Percentiles rank a stretch among this genome's conserved stretches.
These are phyloP conservation scores for Hypomyces rosellus DNA, from an alignment of 2,329 filamentous ascomycete species.

Conservation along the genomic window DNA sequence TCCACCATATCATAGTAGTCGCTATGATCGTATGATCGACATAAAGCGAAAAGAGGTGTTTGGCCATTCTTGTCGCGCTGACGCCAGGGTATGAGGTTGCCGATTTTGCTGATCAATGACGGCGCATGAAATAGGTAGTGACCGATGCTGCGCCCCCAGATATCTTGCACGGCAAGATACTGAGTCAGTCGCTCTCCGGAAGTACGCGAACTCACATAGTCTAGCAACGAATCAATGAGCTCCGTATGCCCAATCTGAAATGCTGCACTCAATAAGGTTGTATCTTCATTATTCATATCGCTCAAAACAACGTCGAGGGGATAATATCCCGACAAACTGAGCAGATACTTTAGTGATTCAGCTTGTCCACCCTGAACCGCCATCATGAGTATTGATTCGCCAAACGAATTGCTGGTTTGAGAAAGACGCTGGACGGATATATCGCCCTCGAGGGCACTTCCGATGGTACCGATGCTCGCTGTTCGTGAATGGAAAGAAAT, in stretches of 20 bases:
- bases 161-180: slow-evolving; percentile 74
- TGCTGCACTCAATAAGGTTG: slow-evolving; percentile 81
- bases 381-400: slow-evolving; percentile 87
- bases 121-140: slow-evolving; percentile 96
- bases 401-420: slow-evolving; percentile 62
- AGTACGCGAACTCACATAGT: slow-evolving; percentile 57
- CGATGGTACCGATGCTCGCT: slow-evolving; percentile 67
- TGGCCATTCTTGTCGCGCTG: slow-evolving; percentile 94
- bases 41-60: slow-evolving; percentile 93
- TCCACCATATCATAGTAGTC: slow-evolving; percentile 85
- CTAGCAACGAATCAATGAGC: slow-evolving; percentile 68
- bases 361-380: slow-evolving; percentile 67
- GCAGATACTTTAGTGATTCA: slow-evolving; percentile 69
- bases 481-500: slow-evolving; percentile 77
- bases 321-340: slow-evolving; percentile 72
- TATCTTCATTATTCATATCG: slow-evolving; percentile 84
- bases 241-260: slow-evolving; percentile 75
- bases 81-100: slow-evolving; percentile 75
- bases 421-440: slow-evolving; percentile 73
- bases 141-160: slow-evolving; percentile 80
- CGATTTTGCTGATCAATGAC: slow-evolving; percentile 68
- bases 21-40: slow-evolving; percentile 88
- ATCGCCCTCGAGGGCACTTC: slow-evolving; percentile 74
- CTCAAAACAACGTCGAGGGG: slow-evolving; percentile 63
- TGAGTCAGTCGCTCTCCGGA: slow-evolving; percentile 50